phyloP scores from a whole-genome alignment of 208 protist genomes.

The Perkinsela sp. region DNA sequence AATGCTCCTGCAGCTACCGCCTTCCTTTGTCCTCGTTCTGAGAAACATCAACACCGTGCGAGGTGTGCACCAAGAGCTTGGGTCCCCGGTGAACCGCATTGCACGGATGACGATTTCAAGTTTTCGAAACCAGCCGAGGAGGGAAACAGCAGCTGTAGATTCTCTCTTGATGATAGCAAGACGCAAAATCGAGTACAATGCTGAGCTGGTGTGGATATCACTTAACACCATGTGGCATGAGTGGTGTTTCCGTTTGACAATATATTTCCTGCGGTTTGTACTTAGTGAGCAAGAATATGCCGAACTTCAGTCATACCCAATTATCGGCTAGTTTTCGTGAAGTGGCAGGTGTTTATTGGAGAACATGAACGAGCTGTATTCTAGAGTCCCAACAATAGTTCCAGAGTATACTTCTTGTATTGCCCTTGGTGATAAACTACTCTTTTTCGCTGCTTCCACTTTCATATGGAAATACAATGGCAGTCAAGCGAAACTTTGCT shows the following conservation, averaged over 20 bases:
- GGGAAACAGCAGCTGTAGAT: neutral
- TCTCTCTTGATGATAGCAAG: neutral
- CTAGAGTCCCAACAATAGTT: too few relatives aligned
- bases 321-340: too few relatives aligned
- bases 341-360: too few relatives aligned
- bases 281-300: neutral
- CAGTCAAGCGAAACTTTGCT: too few relatives aligned
- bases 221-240: neutral
- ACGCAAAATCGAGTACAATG: neutral
- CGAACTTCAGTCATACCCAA: neutral
- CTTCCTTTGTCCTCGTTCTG: conserved; percentile 51
- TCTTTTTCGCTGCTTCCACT: too few relatives aligned
- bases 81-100: conserved; percentile 27
- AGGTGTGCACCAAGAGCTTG: conserved; percentile 44
- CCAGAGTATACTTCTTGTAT: too few relatives aligned
- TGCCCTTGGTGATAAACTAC: too few relatives aligned
- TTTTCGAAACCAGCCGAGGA: neutral
- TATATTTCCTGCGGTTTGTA: neutral
- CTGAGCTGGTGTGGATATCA: neutral
- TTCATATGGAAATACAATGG: too few relatives aligned
- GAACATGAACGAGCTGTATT: too few relatives aligned
- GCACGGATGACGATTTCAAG: conserved; percentile 13
- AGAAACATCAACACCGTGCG: conserved; percentile 54
- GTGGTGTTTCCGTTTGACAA: neutral
- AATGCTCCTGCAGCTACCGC: conserved; percentile 34